phyloP scores from a whole-genome alignment of 163 green algal genomes.

The Chloroidium sp. region DNA sequence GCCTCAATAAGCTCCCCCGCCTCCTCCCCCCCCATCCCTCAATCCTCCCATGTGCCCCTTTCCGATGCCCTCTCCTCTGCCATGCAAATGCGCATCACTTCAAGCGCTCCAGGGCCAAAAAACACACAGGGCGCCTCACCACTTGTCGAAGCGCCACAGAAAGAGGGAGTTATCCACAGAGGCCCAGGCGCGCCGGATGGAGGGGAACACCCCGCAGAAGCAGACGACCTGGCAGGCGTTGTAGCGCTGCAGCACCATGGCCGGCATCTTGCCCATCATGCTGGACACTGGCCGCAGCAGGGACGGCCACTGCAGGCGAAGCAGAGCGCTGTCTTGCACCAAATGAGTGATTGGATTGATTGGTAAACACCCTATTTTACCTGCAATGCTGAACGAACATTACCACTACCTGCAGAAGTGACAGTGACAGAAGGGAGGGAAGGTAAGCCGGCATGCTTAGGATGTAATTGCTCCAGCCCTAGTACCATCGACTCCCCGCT shows the following conservation, averaged over 20 bases:
- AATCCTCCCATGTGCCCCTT: too few species aligned
- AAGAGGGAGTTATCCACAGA: conserved; percentile 90
- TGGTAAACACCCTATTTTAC: neutral
- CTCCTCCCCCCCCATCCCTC: too few species aligned
- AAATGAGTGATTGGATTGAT: neutral
- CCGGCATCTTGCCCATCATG: conserved; percentile 55
- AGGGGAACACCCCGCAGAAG: conserved; percentile 86
- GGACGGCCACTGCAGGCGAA: conserved; percentile 60
- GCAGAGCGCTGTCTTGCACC: neutral
- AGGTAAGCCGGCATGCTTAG: too few species aligned
- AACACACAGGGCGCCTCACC: conserved; percentile 15
- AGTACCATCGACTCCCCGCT: too few species aligned
- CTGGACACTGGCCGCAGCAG: conserved; percentile 51
- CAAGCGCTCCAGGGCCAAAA: too few species aligned
- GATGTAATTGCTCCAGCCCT: too few species aligned
- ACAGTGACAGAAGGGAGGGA: too few species aligned
- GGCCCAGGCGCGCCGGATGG: conserved; percentile 81
- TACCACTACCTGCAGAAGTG: conserved; percentile 42
- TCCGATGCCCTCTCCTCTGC: too few species aligned
- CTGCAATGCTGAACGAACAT: neutral
- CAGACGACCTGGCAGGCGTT: conserved; percentile 63
- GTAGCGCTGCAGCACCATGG: conserved; percentile 67
- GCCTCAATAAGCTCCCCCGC: too few species aligned
- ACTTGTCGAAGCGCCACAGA: conserved; percentile 76
- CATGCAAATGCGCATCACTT: too few species aligned